Conservation (phyloP, 1,284 basidiomycete genomes). For the Papiliotrema fonsecae region DNA sequence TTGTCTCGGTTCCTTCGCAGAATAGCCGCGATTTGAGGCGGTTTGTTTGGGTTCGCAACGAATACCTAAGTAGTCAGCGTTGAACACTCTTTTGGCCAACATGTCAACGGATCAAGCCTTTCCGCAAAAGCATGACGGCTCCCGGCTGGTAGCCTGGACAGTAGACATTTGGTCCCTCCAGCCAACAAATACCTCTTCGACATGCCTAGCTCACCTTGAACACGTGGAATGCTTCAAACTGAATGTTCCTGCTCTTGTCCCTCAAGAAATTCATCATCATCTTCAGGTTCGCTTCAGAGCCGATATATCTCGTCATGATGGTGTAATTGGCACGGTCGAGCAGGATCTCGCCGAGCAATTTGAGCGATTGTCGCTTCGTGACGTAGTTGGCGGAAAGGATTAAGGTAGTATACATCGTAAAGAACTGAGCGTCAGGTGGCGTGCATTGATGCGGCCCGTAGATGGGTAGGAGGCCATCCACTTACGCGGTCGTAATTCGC, state of each 20-base stretch:
- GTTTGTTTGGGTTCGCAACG: constrained; percentile 98
- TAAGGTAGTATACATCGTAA: constrained; percentile 86
- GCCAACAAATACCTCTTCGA: background rate
- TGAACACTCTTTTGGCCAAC: too few relatives aligned
- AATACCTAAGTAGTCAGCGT: constrained; percentile 65
- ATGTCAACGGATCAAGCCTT: too few relatives aligned
- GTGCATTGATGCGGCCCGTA: background rate
- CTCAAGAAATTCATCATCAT: constrained; percentile 99
- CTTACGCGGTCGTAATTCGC: constrained; percentile 89
- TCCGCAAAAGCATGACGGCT: too few relatives aligned
- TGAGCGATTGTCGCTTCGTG: constrained; percentile 98
- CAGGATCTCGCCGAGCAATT: constrained; percentile 94
- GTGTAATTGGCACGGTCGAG: constrained; percentile 96
- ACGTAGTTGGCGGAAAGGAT: constrained; percentile 95
- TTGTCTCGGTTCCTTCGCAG: constrained; percentile 91
- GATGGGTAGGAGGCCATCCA: background rate
- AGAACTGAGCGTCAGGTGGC: constrained; percentile 61
- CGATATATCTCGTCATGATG: constrained; percentile 98
- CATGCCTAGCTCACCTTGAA: constrained; percentile 71
- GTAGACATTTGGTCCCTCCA: too few relatives aligned
- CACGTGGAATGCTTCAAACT: constrained; percentile 99
- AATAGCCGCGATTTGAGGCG: constrained; percentile 87
- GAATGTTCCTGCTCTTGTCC: constrained; percentile 98
- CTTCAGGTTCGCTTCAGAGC: constrained; percentile 84
- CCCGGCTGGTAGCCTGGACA: too few relatives aligned